Percentiles rank a stretch among this genome's conserved stretches.
Conservation (phyloP, 2,329 filamentous ascomycete genomes). For the Hymenoscyphus infarciens region DNA sequence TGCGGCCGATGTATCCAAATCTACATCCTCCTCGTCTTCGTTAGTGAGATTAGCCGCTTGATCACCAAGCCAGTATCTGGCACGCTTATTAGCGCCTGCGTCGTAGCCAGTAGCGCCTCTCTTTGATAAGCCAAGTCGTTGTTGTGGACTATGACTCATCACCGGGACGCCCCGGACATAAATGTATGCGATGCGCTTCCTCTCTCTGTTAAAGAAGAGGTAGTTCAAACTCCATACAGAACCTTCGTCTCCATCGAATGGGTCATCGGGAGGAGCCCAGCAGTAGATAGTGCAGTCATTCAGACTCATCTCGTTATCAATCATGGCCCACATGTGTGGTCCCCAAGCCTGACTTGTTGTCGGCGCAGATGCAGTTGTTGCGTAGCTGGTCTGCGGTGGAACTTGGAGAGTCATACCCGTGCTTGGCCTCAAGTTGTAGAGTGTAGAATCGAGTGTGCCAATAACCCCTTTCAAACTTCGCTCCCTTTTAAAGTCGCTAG, state of each 20-base stretch:
- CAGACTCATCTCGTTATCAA: slow-evolving; percentile 92
- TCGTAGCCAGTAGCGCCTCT: slow-evolving; percentile 35
- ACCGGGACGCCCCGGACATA: slow-evolving; percentile 86
- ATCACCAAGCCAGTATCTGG: slow-evolving; percentile 83
- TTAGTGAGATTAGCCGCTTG: slow-evolving; percentile 43
- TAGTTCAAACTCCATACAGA: slow-evolving; percentile 95
- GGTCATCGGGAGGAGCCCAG: slow-evolving; percentile 85
- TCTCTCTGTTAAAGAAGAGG: slow-evolving; percentile 93
- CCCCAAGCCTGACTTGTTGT: slow-evolving; percentile 67
- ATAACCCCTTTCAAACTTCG: slow-evolving; percentile 76
- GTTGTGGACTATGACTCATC: slow-evolving; percentile 59
- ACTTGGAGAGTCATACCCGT: slow-evolving; percentile 39
- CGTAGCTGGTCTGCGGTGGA: slow-evolving; percentile 38
- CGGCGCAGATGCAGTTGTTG: slow-evolving; percentile 38
- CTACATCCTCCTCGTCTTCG: slow-evolving; percentile 39
- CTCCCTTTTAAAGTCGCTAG: slow-evolving; percentile 86
- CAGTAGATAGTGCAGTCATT: slow-evolving; percentile 86
- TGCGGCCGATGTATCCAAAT: slow-evolving; percentile 40
- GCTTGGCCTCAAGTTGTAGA: slow-evolving; percentile 79
- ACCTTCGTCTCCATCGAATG: slow-evolving; percentile 86
- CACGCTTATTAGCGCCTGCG: slow-evolving; percentile 70
- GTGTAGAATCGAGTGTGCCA: slow-evolving; percentile 79
- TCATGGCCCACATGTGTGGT: slow-evolving; percentile 83
- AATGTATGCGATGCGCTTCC: slow-evolving; percentile 90
- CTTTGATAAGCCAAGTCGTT: slow-evolving; percentile 36